A percentile compares a stretch with the other conserved stretches of the same genome.
Conservation (phyloP, 2,329 filamentous ascomycete genomes). For the Stachybotrys elegans region DNA sequence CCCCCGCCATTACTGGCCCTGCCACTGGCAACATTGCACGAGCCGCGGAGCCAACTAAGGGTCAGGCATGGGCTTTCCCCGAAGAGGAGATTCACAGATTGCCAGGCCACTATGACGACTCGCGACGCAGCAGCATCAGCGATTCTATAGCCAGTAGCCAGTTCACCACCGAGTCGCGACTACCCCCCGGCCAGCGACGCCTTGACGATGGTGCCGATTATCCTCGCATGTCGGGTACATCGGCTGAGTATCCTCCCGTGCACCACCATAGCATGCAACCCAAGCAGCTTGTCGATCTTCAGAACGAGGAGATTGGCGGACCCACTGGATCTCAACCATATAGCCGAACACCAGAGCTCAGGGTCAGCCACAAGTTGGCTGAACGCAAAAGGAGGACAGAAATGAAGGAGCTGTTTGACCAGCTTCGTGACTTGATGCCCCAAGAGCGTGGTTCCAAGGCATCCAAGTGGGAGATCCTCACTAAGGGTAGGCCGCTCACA, state of each 20-base stretch:
- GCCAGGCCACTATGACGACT: conserved; percentile 51
- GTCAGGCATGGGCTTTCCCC: conserved; percentile 79
- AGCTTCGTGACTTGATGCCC: conserved; percentile 71
- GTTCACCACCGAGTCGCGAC: conserved; percentile 67
- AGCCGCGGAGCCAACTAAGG: conserved; percentile 74
- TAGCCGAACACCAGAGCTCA: conserved; percentile 74
- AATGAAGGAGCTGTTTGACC: conserved; percentile 85
- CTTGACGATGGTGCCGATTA: conserved; percentile 59
- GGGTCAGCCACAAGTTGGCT: conserved; percentile 79
- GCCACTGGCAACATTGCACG: conserved; percentile 60
- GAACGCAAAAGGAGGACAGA: conserved; percentile 79
- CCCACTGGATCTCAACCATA: conserved; percentile 64
- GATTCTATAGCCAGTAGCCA: conserved; percentile 77
- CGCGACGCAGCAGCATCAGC: conserved; percentile 69
- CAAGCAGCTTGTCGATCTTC: conserved; percentile 62
- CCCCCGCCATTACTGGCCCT: conserved; percentile 71
- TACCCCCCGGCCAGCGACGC: conserved; percentile 67
- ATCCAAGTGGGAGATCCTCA: conserved; percentile 85
- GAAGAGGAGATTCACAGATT: conserved; percentile 60
- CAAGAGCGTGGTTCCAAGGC: conserved; percentile 79
- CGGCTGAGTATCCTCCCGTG: conserved; percentile 51
- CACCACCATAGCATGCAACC: conserved; percentile 77
- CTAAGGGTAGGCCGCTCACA: conserved; percentile 60
- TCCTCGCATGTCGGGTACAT: conserved; percentile 42
- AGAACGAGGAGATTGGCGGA: conserved; percentile 50